Evolutionary conservation across 2,329 filamentous ascomycete genomes (phyloP), one percentile per base, ranked within the genome.

Genomic region (Remersonia thermophila): DNA sequence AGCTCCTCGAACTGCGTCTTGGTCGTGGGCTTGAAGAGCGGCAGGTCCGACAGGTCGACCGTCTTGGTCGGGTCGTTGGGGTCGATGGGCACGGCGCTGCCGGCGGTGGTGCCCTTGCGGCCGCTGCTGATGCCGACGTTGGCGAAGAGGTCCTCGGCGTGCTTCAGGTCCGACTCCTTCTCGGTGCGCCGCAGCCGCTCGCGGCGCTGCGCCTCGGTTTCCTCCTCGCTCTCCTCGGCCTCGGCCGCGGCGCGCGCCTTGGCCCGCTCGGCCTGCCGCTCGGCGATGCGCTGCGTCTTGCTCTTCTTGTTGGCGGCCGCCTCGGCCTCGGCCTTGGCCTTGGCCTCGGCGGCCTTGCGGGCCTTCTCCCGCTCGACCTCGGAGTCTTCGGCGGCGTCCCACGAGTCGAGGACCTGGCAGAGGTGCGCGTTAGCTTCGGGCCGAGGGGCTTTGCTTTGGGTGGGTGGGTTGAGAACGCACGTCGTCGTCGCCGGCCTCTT

Each of bases 341-440:
- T 93, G 36, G 76, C 81, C 55, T 84, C 87, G 5, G 72, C 80
- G 34, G 79, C 85, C 65, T 89, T 91, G 62, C 82, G 83, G 18
- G 75, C 83, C 69, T 96, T 98, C 62, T 95, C 87, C 52, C 86
- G 83, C 67, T 98, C 91, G 51, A 79, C 89, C 53, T 98, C 91
- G 43, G 86, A 94, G 65, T 98, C 91, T 55, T 96, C 91, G 49
- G 83, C 87, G 40, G 84, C 89, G 54, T 96, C 87, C 91, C 91
- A 98, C 25, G 84, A 89, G 42, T 98, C 91, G 54, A 95, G 74
- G 39, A 96, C 84, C 80, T 94, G 46, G 39, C 12, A 30, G 12
- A 16, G 13, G 13, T 15, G 32, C 9, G 15, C 27, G 36, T 41
- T 37, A 37, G 34, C 30, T 32, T 20, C 31, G 14, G 6, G 23